Conservation (phyloP, 2,329 filamentous ascomycete genomes). For the Aspergillus bombycis region DNA sequence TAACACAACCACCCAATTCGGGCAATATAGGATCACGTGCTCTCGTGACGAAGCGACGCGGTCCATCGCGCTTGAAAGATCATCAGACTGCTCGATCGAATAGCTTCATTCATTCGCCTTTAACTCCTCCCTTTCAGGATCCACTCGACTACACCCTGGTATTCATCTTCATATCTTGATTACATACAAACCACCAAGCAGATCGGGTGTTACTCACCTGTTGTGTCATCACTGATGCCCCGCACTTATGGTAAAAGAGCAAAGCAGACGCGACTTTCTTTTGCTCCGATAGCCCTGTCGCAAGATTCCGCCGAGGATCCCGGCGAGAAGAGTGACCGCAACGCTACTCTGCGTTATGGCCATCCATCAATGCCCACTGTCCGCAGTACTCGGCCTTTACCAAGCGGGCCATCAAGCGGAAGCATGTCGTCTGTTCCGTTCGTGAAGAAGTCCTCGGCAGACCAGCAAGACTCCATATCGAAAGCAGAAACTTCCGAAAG, state of each 20-base stretch:
- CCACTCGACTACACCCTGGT: background rate
- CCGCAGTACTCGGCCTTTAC: constrained; percentile 14
- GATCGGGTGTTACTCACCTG: background rate
- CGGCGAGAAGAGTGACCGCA: constrained; percentile 28
- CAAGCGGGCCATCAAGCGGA: constrained; percentile 9
- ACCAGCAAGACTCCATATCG: constrained; percentile 3
- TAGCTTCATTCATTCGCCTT: background rate
- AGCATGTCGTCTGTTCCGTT: constrained; percentile 12
- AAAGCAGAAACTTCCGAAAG: constrained; percentile 8
- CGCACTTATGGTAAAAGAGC: constrained; percentile 32
- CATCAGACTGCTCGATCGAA: background rate
- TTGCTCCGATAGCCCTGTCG: constrained; percentile 39
- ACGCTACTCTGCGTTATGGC: constrained; percentile 38
- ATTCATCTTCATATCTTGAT: constrained; percentile 1
- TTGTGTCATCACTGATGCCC: constrained; percentile 29
- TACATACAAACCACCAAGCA: background rate
- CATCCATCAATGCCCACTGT: constrained; percentile 30
- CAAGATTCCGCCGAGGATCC: constrained; percentile 24
- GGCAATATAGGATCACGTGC: constrained; percentile 24
- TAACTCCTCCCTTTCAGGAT: constrained; percentile 6
- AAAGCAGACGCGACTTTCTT: constrained; percentile 49
- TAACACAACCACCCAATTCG: background rate
- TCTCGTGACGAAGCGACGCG: constrained; percentile 25
- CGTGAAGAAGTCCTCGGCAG: constrained; percentile 7
- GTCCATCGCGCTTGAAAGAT: constrained; percentile 16